Evolutionary conservation across 73 alveolate genomes (phyloP).

Genomic region (Paramecium caudatum): DNA sequence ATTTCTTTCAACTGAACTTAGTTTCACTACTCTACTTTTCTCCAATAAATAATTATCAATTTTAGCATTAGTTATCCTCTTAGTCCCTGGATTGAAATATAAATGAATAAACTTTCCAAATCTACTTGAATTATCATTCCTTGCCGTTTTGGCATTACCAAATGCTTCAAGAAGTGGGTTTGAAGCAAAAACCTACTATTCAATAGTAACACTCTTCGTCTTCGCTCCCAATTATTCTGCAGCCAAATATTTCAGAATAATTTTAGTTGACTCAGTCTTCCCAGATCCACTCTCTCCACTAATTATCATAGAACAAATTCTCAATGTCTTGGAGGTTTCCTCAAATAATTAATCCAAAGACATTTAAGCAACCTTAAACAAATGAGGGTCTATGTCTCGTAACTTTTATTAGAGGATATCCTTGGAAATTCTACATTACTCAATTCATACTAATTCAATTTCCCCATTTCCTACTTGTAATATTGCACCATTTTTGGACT

Average conservation of each 20-base stretch:
- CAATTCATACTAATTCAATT: background rate
- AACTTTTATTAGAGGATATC: slow-evolving; percentile 76
- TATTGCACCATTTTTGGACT: slow-evolving; percentile 82
- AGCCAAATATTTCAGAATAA: slow-evolving; percentile 91
- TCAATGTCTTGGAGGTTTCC: slow-evolving; percentile 30
- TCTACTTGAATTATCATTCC: slow-evolving; percentile 94
- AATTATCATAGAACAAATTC: slow-evolving; percentile 88
- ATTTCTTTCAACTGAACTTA: slow-evolving; percentile 90
- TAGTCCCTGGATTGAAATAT: slow-evolving; percentile 80
- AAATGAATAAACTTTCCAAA: slow-evolving; percentile 99
- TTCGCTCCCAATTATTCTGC: slow-evolving; percentile 72
- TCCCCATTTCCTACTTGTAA: slow-evolving; percentile 78
- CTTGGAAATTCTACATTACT: background rate
- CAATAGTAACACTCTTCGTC: background rate
- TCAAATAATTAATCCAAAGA: slow-evolving; percentile 79
- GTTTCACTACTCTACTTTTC: slow-evolving; percentile 94
- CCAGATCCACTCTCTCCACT: slow-evolving; percentile 99
- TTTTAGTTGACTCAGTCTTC: slow-evolving; percentile 97
- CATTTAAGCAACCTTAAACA: slow-evolving; percentile 93
- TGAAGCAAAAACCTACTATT: slow-evolving; percentile 83
- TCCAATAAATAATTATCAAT: slow-evolving; percentile 93
- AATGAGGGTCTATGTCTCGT: slow-evolving; percentile 90
- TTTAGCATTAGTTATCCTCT: slow-evolving; percentile 75
- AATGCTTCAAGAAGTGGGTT: slow-evolving; percentile 99
- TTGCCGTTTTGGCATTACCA: slow-evolving; percentile 98